These are phyloP conservation scores for Annulohypoxylon moriforme DNA, from an alignment of 495 filamentous ascomycete species.

Conservation along the genomic window DNA sequence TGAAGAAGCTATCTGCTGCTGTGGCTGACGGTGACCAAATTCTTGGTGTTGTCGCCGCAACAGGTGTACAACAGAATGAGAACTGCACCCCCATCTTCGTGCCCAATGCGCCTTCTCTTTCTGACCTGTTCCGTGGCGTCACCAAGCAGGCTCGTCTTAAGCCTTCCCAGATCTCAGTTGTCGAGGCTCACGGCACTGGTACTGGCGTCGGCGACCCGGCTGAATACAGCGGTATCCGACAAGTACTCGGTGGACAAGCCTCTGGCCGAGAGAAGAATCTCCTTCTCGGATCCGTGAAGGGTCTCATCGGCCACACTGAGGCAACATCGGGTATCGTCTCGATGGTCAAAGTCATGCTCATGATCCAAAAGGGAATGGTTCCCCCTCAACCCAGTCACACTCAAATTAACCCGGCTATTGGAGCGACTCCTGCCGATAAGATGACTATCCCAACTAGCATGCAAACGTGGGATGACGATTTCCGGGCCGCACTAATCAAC, in stretches of 20 bases:
- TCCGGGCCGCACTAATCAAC: constrained; percentile 59
- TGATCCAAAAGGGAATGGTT: constrained; percentile 60
- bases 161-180: constrained; percentile 37
- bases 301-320: constrained; percentile 63
- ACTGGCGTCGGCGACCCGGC: constrained; percentile 57
- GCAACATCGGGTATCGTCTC: constrained; percentile 57
- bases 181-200: constrained; percentile 59
- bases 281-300: constrained; percentile 58
- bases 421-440: constrained; percentile 45
- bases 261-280: constrained; percentile 51
- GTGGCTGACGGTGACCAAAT: constrained; percentile 61
- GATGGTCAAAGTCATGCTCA: constrained; percentile 60
- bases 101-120: constrained; percentile 49
- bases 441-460: constrained; percentile 53
- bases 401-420: constrained; percentile 54
- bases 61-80: constrained; percentile 59
- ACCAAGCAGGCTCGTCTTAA: constrained; percentile 35
- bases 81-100: constrained; percentile 53
- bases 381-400: constrained; percentile 58
- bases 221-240: constrained; percentile 47
- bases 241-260: constrained; percentile 48
- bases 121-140: constrained; percentile 43
- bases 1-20: constrained; percentile 65
- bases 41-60: constrained; percentile 63
- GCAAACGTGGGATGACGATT: constrained; percentile 49